Base-by-base conservation (phyloP, 129 eudicot genomes). In the Scalesia atractyloides region DNA sequence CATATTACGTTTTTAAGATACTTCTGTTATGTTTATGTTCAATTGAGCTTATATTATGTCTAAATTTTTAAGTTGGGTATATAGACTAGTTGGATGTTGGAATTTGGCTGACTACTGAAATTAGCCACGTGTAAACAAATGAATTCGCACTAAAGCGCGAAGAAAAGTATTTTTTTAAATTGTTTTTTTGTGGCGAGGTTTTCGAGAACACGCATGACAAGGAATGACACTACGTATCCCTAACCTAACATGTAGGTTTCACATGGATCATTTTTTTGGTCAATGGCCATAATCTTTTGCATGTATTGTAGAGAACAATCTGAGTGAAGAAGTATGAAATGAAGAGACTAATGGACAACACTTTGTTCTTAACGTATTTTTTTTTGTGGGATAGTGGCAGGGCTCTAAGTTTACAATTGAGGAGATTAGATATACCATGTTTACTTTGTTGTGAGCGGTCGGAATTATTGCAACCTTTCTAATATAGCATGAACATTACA, bases 241-340 rank as follows among this genome's bases (percentile, higher is more conserved):
- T 47, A 53, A 5, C 4, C n/a, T 47, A 53, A 5, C 4, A 13
- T 4, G 13, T 70, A 36, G 65, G 53, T 44, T 47, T 47, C 19
- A 13, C 46, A n/a, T 49, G 60, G 46, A 48, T 48, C 44, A 5
- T 41, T 56, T 39, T n/a, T n/a, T 2, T 71, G 54, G 76, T 19
- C 57, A 39, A 1, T 56, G 66, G 66, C 13, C 57, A 39, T 2
- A 71, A 56, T 48, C n/a, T 51, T 71, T 57, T 1, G 7, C 43
- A 5, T 18, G 11, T 53, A 54, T 17, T 70, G 39, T 70, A 70
- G 51, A 26, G 50, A 69, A 18, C 51, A 53, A 37, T 8, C 39
- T 54, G 56, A 54, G 52, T 53, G 56, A 70, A 70, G 51, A 53
- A 65, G 34, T 48, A 19, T 11, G 18, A 19, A 65, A 52, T 65